Evolutionary conservation across 2,329 filamentous ascomycete genomes (phyloP).

Genomic region (Pseudogymnoascus sp.): DNA sequence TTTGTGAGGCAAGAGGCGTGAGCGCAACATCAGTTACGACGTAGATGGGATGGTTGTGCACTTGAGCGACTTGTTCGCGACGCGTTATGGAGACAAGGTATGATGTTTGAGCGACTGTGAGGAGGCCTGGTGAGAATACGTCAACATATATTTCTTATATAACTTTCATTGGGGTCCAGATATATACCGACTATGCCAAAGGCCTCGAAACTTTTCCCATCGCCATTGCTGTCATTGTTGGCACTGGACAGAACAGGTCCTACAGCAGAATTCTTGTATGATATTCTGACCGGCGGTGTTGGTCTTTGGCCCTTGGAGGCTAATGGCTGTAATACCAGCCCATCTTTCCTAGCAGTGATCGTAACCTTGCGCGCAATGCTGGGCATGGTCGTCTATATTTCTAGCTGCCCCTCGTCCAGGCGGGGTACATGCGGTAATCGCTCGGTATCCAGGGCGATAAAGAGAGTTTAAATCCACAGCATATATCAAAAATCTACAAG

Average conservation of each 20-base stretch:
- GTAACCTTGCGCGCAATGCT: constrained; percentile 29
- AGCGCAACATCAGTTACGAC: constrained; percentile 81
- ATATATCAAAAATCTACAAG: not conserved
- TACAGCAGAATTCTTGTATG: constrained; percentile 26
- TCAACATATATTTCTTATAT: not conserved
- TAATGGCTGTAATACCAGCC: constrained; percentile 29
- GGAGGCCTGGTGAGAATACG: constrained; percentile 52
- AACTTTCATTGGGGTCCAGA: not conserved
- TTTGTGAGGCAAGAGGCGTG: constrained; percentile 74
- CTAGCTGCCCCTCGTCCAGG: constrained; percentile 1
- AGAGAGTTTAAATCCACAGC: not conserved
- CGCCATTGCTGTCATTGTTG: constrained; percentile 1
- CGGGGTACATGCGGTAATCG: not conserved
- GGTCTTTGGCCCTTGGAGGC: constrained; percentile 24
- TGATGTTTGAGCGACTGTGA: constrained; percentile 71
- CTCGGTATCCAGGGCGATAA: not conserved
- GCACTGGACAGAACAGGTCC: constrained; percentile 18
- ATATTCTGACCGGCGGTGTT: constrained; percentile 24
- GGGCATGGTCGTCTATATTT: constrained; percentile 25
- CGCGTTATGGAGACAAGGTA: constrained; percentile 83
- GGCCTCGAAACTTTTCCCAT: constrained; percentile 27
- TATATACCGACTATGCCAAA: constrained; percentile 30
- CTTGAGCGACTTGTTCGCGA: constrained; percentile 80
- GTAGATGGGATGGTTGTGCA: constrained; percentile 76
- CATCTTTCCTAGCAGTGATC: constrained; percentile 29